phyloP scores from a whole-genome alignment of 108 stramenopile genomes.

The Seminavis robusta region DNA sequence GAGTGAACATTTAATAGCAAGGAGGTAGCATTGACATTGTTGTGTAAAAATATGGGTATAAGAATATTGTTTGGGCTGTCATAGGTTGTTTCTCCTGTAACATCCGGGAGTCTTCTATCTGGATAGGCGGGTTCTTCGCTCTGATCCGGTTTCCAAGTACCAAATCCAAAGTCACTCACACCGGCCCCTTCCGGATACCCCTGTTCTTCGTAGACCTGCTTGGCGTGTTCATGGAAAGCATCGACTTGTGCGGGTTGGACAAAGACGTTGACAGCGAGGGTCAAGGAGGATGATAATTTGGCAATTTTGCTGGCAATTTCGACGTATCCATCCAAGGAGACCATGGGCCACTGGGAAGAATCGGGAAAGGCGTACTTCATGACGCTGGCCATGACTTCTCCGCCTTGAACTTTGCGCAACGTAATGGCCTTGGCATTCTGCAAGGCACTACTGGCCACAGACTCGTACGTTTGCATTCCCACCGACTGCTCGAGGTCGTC shows the following conservation, averaged over 20 bases:
- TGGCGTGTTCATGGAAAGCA: slow-evolving; percentile 12
- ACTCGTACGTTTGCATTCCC: slow-evolving; percentile 12
- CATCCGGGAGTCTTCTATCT: slow-evolving; percentile 11
- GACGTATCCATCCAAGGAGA: slow-evolving; percentile 10
- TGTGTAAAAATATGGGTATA: not conserved
- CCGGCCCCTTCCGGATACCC: slow-evolving; percentile 6
- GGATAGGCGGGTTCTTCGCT: not conserved
- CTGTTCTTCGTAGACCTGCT: not conserved
- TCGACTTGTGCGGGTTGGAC: slow-evolving; percentile 10
- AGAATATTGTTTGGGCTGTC: slow-evolving; percentile 2
- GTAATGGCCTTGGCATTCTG: not conserved
- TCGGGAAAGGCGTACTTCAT: slow-evolving; percentile 5
- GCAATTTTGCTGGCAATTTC: slow-evolving; percentile 11
- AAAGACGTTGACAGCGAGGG: not conserved
- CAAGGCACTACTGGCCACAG: slow-evolving; percentile 11
- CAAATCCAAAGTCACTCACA: slow-evolving; percentile 20
- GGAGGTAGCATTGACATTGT: not conserved
- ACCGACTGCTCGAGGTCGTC: no score
- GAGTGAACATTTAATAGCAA: no score
- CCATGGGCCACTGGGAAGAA: slow-evolving; percentile 12
- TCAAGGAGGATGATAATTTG: not conserved
- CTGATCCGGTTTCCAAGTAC: slow-evolving; percentile 1
- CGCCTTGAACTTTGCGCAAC: not conserved
- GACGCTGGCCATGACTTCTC: slow-evolving; percentile 5
- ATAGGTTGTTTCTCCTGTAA: no score